These are phyloP conservation scores for Tagetes patula DNA, from an alignment of 129 eudicot genomes.

Conservation along the genomic window DNA sequence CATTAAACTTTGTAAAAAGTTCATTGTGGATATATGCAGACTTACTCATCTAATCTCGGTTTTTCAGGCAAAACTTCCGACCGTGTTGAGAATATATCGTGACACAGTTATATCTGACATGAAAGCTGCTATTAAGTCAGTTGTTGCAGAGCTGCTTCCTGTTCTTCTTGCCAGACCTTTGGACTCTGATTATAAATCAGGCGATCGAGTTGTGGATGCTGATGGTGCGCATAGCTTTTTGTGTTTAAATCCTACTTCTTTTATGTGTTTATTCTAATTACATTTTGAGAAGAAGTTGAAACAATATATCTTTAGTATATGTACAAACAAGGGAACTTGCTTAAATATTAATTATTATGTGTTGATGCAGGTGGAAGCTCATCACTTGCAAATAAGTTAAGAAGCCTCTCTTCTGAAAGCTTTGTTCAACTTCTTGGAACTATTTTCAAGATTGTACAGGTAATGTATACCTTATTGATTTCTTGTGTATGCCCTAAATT, in stretches of 20 bases:
- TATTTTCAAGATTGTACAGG: slow-evolving; percentile 87
- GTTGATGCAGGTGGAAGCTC: slow-evolving; percentile 79
- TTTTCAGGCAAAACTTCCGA: slow-evolving; percentile 86
- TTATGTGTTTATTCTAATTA: neutral
- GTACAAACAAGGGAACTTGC: slow-evolving; percentile 15
- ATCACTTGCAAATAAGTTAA: slow-evolving; percentile 86
- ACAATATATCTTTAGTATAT: neutral
- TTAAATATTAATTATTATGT: slow-evolving; percentile 17
- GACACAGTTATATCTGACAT: slow-evolving; percentile 88
- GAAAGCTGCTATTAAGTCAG: slow-evolving; percentile 81
- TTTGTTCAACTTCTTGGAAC: slow-evolving; percentile 78
- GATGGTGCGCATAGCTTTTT: slow-evolving; percentile 60
- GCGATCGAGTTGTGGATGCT: slow-evolving; percentile 66
- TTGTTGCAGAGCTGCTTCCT: slow-evolving; percentile 77
- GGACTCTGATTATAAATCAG: slow-evolving; percentile 60
- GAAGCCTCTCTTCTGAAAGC: slow-evolving; percentile 82
- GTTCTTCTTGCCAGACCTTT: slow-evolving; percentile 54
- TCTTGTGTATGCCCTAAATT: slow-evolving; percentile 17
- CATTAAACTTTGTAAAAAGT: slow-evolving; percentile 9
- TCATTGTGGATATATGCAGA: slow-evolving; percentile 10
- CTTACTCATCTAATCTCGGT: slow-evolving; percentile 19
- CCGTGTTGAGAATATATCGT: slow-evolving; percentile 86
- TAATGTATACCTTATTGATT: slow-evolving; percentile 61
- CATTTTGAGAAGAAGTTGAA: slow-evolving; percentile 3
- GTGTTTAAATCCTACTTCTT: slow-evolving; percentile 3